Evolutionary conservation across 2,329 filamentous ascomycete species (phyloP).

Genomic region (Aspergillus tanneri): DNA sequence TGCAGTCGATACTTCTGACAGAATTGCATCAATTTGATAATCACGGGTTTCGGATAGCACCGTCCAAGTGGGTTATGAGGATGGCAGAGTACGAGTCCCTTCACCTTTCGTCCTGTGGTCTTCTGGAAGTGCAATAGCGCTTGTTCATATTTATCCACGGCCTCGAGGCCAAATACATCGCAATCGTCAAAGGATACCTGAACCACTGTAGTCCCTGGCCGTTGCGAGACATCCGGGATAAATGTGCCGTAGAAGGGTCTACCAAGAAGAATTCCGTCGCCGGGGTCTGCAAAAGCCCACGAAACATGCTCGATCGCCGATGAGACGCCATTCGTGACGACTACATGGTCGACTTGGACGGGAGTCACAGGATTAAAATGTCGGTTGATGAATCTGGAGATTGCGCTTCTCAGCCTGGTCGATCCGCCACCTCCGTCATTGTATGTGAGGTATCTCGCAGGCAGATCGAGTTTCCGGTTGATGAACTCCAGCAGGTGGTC

Average conservation of each 20-base stretch:
- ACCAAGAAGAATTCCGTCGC: constrained; percentile 38
- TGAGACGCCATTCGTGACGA: constrained; percentile 39
- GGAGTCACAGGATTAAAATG: constrained; percentile 30
- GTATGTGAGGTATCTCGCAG: constrained; percentile 37
- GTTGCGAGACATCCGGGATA: constrained; percentile 45
- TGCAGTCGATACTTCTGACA: constrained; percentile 54
- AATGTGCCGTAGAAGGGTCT: constrained; percentile 50
- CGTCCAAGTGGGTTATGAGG: constrained; percentile 55
- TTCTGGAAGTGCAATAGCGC: constrained; percentile 39
- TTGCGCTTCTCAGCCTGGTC: constrained; percentile 22
- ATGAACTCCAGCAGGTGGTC: constrained; percentile 44
- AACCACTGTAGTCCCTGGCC: constrained; percentile 46
- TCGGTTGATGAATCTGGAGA: constrained; percentile 35
- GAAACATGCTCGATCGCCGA: constrained; percentile 37
- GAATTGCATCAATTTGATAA: constrained; percentile 39
- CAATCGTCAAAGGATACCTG: constrained; percentile 46
- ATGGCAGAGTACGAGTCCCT: constrained; percentile 52
- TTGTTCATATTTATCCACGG: constrained; percentile 48
- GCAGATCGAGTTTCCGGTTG: constrained; percentile 39
- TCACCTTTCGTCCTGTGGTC: constrained; percentile 42
- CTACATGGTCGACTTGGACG: constrained; percentile 29
- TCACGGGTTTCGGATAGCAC: constrained; percentile 42
- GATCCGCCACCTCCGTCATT: constrained; percentile 38
- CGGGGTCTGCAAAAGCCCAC: constrained; percentile 34
- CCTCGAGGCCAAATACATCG: constrained; percentile 45